phyloP scores from a whole-genome alignment of 179 eudicot genomes.

The Camellia oleifera region DNA sequence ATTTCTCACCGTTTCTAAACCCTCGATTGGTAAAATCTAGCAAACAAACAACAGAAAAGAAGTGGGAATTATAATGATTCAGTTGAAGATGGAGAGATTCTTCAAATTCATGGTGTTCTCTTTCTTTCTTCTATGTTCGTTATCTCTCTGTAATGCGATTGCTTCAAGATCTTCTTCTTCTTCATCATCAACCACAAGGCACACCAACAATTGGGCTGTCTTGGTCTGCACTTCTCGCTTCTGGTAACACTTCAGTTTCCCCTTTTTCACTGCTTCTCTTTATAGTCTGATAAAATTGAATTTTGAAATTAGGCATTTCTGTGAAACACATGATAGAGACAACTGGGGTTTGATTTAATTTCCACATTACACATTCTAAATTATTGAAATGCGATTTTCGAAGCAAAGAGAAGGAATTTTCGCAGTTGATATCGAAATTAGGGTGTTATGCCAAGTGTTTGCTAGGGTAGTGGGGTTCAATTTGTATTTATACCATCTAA shows the following conservation, averaged over 20 bases:
- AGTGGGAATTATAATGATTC: background rate
- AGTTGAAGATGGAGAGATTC: conserved; percentile 13
- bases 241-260: conserved; percentile 42
- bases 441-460: background rate
- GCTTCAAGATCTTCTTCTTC: conserved; percentile 25
- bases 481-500: too few relatives aligned
- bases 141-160: conserved; percentile 13
- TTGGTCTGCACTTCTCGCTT: conserved; percentile 97
- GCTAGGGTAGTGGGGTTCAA: background rate
- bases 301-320: background rate
- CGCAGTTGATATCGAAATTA: background rate
- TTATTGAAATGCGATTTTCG: background rate
- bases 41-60: background rate
- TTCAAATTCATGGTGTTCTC: background rate
- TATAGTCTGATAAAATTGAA: background rate
- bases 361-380: background rate
- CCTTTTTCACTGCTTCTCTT: background rate
- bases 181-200: conserved; percentile 59
- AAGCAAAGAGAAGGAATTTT: background rate
- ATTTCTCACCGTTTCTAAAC: too few relatives aligned
- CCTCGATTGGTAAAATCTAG: too few relatives aligned
- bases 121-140: conserved; percentile 4
- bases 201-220: conserved; percentile 97
- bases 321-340: too few relatives aligned
- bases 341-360: background rate